Evolutionary conservation across 192 early-diverging fungal genomes (phyloP).

Genomic region (Entomortierella parvispora): DNA sequence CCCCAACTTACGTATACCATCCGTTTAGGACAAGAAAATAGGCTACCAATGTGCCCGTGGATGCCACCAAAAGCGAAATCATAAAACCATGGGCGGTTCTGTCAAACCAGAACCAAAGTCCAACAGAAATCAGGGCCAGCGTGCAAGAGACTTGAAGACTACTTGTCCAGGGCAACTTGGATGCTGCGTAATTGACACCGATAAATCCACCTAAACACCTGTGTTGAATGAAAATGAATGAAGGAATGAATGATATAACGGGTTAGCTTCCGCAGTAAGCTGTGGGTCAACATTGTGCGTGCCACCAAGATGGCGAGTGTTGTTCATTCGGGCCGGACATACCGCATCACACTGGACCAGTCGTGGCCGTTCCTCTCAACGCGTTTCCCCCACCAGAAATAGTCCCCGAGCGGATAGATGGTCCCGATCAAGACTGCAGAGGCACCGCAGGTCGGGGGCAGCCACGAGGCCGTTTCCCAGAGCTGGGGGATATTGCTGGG

Average conservation of each 20-base stretch:
- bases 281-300: not conserved
- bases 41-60: conserved; percentile 66
- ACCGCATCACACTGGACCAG: conserved; percentile 70
- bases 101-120: conserved; percentile 80
- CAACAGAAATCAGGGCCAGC: conserved; percentile 65
- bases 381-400: conserved; percentile 58
- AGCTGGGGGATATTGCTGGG: conserved; percentile 54
- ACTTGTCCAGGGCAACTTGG: conserved; percentile 70
- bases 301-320: too few relatives aligned
- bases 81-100: conserved; percentile 73
- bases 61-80: conserved; percentile 61
- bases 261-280: not conserved
- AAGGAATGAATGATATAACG: not conserved
- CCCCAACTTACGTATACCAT: conserved; percentile 62
- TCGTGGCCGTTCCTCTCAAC: conserved; percentile 54
- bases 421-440: conserved; percentile 67
- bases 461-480: conserved; percentile 69
- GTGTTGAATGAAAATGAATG: not conserved
- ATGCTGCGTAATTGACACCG: conserved; percentile 72
- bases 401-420: conserved; percentile 62
- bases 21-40: conserved; percentile 70
- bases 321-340: too few relatives aligned
- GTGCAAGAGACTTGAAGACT: conserved; percentile 68
- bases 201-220: conserved; percentile 61
- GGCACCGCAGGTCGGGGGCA: conserved; percentile 69